Evolutionary conservation across 2,329 filamentous ascomycete species (phyloP), one percentile per base, ranked within the genome.

Genomic region (Dactylellina leptospora): DNA sequence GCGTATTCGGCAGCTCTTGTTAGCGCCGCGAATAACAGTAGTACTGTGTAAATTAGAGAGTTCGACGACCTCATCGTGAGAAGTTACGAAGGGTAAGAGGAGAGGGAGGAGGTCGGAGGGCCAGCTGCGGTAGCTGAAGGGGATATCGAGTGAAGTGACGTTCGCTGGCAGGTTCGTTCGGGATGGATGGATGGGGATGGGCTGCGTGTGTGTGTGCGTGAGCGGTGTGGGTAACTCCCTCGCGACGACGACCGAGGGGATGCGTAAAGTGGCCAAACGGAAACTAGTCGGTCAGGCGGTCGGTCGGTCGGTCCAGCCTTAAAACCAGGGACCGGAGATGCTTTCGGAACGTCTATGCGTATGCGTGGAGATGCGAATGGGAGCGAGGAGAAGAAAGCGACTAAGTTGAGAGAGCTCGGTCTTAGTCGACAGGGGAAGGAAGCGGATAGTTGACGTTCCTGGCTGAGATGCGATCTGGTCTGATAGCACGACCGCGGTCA

Each of bases 1-100:
- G 58, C 50, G 42, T 74, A 74, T 55, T 74, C 73, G 51, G 73
- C 73, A 42, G 73, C 73, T 64, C 59, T 74, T 2, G 58, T 28
- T 47, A 72, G 59, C 51, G 68, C 68, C 59, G 68, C 59, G 68
- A 72, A 72, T 54, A 72, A 64, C 36, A 72, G 68, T 18, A 72
- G 59, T 22, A 64, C 59, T 36, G 68, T 72, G 40, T 64, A 38
- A 40, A 59, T 45, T 22, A 72, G 44, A 10, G 68, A 60, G 38
- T 64, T 64, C 23, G 68, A 64, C 16, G 68, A 64, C 47, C 59
- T 72, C 68, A 72, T 72, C 59, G 59, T 45, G 53, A 28, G 36
- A 27, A 18, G 23, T 8, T 28, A 18, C 10, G 25, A 50, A 16
- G 40, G 38, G 27, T 44, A 16, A 27, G 33, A 56, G 10, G 18